Percentiles rank a stretch among this genome's conserved stretches.
phyloP scores from a whole-genome alignment of 331 rosid genomes.

The Stylosanthes scabra region DNA sequence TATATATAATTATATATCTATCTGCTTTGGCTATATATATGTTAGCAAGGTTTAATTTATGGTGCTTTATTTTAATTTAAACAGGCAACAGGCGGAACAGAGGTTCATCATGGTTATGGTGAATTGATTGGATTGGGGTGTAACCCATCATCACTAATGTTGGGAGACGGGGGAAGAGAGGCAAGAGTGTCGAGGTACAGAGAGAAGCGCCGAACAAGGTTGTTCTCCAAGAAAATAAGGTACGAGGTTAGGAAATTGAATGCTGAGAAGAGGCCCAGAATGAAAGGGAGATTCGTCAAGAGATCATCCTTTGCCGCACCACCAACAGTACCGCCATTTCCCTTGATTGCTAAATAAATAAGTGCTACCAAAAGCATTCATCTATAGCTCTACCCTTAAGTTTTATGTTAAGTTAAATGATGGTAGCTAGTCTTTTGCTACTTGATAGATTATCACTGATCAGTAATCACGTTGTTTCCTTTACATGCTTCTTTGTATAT shows the following conservation, averaged over 20 bases:
- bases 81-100: constrained; percentile 53
- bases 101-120: constrained; percentile 46
- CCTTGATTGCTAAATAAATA: constrained; percentile 48
- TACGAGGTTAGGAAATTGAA: constrained; percentile 97
- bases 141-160: constrained; percentile 28
- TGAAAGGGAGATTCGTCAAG: constrained; percentile 99
- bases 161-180: constrained; percentile 80
- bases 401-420: not conserved
- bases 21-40: no score
- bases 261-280: constrained; percentile 98
- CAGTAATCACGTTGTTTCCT: constrained; percentile 12
- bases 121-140: constrained; percentile 53
- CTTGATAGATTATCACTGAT: not conserved
- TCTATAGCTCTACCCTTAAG: not conserved
- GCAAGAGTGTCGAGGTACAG: constrained; percentile 94
- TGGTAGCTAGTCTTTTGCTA: constrained; percentile 2
- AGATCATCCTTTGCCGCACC: constrained; percentile 60
- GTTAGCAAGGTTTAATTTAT: not conserved
- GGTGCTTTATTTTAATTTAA: not conserved
- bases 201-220: constrained; percentile 87
- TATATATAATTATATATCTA: constrained; percentile 1
- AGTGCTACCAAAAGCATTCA: not conserved
- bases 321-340: constrained; percentile 42
- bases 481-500: constrained; percentile 20
- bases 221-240: constrained; percentile 96